Conservation (phyloP, 345 rosid species). For the Lepidium aucheri region DNA sequence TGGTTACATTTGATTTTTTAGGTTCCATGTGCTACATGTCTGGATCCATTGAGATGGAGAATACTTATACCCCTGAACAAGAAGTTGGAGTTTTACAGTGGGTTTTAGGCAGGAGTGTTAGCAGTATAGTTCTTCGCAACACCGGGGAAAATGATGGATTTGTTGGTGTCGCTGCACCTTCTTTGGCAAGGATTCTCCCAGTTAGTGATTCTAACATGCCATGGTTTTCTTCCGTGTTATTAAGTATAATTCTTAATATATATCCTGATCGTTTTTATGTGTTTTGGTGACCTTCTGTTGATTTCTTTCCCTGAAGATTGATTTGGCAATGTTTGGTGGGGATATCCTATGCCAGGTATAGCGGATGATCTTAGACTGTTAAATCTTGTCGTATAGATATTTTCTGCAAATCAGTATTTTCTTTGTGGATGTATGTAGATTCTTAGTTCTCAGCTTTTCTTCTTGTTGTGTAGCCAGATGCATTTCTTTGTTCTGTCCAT, state of each 20-base stretch:
- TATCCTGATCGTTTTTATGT: neutral
- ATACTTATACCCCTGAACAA: constrained; percentile 75
- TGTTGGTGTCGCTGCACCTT: constrained; percentile 93
- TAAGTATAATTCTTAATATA: neutral
- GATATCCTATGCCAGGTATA: constrained; percentile 91
- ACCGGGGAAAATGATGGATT: constrained; percentile 69
- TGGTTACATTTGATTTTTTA: constrained; percentile 10
- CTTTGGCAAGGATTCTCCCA: constrained; percentile 92
- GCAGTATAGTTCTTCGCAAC: constrained; percentile 64
- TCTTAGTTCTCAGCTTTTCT: neutral
- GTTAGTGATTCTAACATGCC: constrained; percentile 42
- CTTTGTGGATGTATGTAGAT: neutral
- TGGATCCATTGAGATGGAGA: constrained; percentile 86
- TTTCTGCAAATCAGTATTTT: neutral
- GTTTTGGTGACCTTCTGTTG: neutral
- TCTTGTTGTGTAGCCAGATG: constrained; percentile 81
- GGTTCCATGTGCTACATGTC: constrained; percentile 98
- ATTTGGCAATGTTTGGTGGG: constrained; percentile 90
- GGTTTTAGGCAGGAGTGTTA: constrained; percentile 85
- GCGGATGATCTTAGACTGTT: neutral
- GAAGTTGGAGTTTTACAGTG: constrained; percentile 91
- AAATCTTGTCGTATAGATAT: neutral
- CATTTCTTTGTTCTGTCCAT: constrained; percentile 87
- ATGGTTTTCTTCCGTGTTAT: neutral
- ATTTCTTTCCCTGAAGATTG: constrained; percentile 42